Evolutionary conservation across 2,329 filamentous ascomycete genomes (phyloP).

Genomic region (Neofusicoccum cordaticola): DNA sequence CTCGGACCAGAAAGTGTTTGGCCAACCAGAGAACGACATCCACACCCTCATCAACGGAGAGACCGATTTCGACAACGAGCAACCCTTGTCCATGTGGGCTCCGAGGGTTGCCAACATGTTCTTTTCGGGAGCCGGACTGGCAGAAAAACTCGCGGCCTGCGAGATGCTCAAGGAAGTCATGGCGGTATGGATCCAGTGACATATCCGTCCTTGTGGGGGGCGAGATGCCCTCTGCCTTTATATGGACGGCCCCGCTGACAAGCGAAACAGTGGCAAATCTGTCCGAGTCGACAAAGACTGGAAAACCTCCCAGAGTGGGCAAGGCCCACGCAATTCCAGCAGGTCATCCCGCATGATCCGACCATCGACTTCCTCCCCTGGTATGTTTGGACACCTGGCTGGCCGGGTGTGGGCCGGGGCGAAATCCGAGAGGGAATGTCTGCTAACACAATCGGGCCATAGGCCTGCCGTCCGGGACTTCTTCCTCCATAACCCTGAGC

Average conservation of each 20-base stretch:
- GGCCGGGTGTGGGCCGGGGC: neutral
- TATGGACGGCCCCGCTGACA: neutral
- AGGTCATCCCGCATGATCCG: conserved; percentile 17
- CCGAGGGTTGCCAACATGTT: conserved; percentile 12
- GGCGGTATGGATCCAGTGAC: neutral
- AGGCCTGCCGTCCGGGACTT: conserved; percentile 17
- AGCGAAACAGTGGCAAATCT: conserved; percentile 16
- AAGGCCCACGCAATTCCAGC: conserved; percentile 13
- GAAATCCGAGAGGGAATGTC: neutral
- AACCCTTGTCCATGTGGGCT: conserved; percentile 10
- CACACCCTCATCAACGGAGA: conserved; percentile 4
- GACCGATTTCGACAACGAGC: conserved; percentile 6
- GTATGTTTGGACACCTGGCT: neutral
- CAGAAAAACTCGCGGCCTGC: conserved; percentile 12
- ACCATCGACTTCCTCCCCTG: conserved; percentile 16
- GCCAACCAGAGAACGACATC: conserved; percentile 1
- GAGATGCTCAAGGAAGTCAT: conserved; percentile 12
- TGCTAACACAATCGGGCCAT: neutral
- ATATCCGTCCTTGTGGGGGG: neutral
- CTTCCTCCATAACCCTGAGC: conserved; percentile 15
- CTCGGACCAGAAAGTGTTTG: conserved; percentile 8
- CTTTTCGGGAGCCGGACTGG: neutral
- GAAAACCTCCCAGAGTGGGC: conserved; percentile 16
- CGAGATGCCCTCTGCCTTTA: neutral
- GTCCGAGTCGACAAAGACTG: conserved; percentile 13